Conservation (phyloP, 805 yeast genomes). For the Cyberlindnera mycetangii region DNA sequence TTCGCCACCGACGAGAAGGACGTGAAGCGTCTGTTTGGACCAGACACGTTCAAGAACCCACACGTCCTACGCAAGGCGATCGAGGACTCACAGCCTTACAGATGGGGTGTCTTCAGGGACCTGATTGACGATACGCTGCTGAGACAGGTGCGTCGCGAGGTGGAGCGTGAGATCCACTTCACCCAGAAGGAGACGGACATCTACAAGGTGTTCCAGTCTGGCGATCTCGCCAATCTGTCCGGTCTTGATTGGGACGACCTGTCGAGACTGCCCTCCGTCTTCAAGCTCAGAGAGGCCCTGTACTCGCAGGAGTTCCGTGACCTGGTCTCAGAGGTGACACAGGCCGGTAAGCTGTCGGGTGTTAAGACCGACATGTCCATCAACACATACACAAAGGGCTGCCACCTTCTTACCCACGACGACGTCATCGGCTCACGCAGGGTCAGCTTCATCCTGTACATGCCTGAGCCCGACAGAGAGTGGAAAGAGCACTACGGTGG, state of each 20-base stretch:
- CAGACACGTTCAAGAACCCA: conserved; percentile 33
- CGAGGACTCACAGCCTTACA: conserved; percentile 66
- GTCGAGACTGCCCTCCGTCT: conserved; percentile 68
- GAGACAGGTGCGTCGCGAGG: conserved; percentile 80
- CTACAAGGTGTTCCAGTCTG: conserved; percentile 87
- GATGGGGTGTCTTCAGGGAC: conserved; percentile 81
- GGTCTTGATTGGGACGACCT: conserved; percentile 79
- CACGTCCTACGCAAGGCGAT: conserved; percentile 42
- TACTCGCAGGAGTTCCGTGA: conserved; percentile 86
- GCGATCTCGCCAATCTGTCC: conserved; percentile 86
- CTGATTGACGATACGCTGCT: conserved; percentile 75
- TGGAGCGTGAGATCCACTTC: conserved; percentile 78
- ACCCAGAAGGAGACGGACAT: conserved; percentile 96
- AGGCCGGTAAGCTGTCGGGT: conserved; percentile 90
- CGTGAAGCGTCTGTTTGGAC: conserved; percentile 42
- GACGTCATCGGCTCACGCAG: conserved; percentile 96
- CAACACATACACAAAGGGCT: conserved; percentile 87
- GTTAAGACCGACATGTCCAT: conserved; percentile 87
- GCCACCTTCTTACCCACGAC: conserved; percentile 93
- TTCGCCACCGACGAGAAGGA: conserved; percentile 28
- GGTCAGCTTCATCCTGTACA: conserved; percentile 85
- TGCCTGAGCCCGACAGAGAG: conserved; percentile 84
- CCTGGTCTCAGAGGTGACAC: conserved; percentile 70
- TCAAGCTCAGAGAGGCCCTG: conserved; percentile 78
- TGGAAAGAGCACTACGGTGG: conserved; percentile 98